Evolutionary conservation across 495 filamentous ascomycete genomes (phyloP), one percentile per base, ranked within the genome.

Genomic region (Tuber umbilicatum): DNA sequence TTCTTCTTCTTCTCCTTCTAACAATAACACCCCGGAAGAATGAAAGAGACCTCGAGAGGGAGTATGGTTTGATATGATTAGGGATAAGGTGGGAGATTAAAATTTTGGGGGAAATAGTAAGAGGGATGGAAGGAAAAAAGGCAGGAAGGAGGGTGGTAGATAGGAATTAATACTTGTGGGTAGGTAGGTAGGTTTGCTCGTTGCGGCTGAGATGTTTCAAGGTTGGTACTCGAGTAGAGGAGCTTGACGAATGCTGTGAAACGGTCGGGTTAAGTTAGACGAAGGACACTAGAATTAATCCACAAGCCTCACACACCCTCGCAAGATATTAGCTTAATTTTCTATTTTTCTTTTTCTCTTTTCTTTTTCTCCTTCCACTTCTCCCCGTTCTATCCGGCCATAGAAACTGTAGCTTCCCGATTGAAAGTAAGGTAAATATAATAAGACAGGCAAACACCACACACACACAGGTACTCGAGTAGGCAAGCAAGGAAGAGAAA

Each of bases 201-300:
- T 35, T 64, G 55, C 55, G 55, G 55, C 55, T 64, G 55, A 55
- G 47, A 64, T 64, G 19, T 64, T 64, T 64, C 55, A 64, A 35
- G 55, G n/a, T 64, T 64, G 47, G 47, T 10, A 50, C 12, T n/a
- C n/a, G 1, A 3, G 47, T 40, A 40, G 12, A 14, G 47, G 50
- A 27, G 14, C 50, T 27, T 27, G 5, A 19, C 12, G 27, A 64
- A 31, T 64, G 27, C 12, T 64, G 55, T 35, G 27, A 64, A 35
- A 31, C 27, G 14, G 27, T 31, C 55, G 55, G 27, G 55, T 35
- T 5, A 35, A 35, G 55, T 35, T 64, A 64, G 14, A 64, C 55
- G 55, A 64, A 64, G 55, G 27, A n/a, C 55, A 64, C 14, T 7
- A 35, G 55, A 35, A 64, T 19, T 35, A 64, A 64, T 35, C 55